A percentile compares a stretch with the other conserved stretches of the same genome.
Conservation (phyloP, 352 stramenopile genomes). For the Pythium scleroteichum region DNA sequence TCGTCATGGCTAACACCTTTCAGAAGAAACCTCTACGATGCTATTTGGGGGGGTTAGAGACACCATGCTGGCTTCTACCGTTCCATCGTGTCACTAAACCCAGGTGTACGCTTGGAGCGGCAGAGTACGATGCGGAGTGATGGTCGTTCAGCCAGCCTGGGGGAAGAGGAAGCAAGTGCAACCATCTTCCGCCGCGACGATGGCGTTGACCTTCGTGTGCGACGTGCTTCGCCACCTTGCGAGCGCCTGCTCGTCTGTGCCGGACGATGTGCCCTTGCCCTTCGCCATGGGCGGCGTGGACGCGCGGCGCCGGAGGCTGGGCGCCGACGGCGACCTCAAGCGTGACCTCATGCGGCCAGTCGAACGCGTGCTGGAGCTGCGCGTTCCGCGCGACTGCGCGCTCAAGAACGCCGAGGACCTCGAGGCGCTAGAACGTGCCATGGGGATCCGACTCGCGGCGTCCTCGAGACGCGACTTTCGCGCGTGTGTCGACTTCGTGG, state of each 20-base stretch:
- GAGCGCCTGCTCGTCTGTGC: constrained; percentile 25
- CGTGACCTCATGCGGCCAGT: constrained; percentile 39
- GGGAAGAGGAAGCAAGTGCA: constrained; percentile 21
- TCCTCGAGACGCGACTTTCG: constrained; percentile 65
- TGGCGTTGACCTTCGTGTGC: constrained; percentile 26
- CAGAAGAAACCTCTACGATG: too few species aligned
- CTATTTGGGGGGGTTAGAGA: too few species aligned
- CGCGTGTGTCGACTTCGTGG: constrained; percentile 67
- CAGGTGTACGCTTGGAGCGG: not conserved
- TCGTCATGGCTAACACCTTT: too few species aligned
- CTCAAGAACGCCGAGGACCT: constrained; percentile 36
- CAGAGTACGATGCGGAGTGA: constrained; percentile 13
- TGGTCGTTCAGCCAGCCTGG: constrained; percentile 14
- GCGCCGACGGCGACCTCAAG: constrained; percentile 11
- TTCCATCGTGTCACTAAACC: not conserved
- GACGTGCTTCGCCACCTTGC: constrained; percentile 28
- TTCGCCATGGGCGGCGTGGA: constrained; percentile 9
- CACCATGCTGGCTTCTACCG: not conserved
- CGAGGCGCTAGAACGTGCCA: constrained; percentile 33
- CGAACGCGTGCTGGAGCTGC: constrained; percentile 51
- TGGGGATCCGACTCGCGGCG: constrained; percentile 60
- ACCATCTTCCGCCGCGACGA: constrained; percentile 7
- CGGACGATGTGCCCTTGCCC: constrained; percentile 33
- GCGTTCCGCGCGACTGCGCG: constrained; percentile 31
- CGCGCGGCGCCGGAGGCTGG: constrained; percentile 11